Evolutionary conservation across 225 moss, liverwort and hornwort species (phyloP).

Genomic region (Takakia lepidozioides): DNA sequence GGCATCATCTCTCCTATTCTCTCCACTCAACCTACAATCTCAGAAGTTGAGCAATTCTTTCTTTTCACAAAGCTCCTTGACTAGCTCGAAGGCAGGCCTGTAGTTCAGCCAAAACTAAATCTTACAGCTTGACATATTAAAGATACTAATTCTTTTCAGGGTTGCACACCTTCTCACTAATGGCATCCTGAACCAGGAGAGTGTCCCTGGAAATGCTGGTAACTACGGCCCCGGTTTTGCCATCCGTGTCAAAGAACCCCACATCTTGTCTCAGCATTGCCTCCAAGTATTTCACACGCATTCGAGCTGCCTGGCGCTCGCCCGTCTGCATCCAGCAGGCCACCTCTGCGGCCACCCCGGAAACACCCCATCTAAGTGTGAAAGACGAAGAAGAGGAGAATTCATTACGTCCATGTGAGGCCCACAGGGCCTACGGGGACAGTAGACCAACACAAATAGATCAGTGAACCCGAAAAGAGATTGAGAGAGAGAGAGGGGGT

Average conservation of each 20-base stretch:
- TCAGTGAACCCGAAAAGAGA: background rate
- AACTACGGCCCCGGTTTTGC: slow-evolving; percentile 28
- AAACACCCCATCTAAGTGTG: background rate
- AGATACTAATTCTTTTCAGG: background rate
- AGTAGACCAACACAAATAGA: background rate
- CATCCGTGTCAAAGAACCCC: slow-evolving; percentile 37
- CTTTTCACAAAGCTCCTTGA: background rate
- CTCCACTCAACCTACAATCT: background rate
- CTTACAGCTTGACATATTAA: background rate
- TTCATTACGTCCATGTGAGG: background rate
- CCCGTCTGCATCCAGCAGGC: slow-evolving; percentile 46
- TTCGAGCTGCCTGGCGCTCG: slow-evolving; percentile 41
- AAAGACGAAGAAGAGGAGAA: background rate
- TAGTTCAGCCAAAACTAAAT: too few species aligned
- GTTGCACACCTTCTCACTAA: slow-evolving; percentile 33
- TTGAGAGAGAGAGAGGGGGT: too few species aligned
- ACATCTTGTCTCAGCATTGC: slow-evolving; percentile 42
- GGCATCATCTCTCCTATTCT: background rate
- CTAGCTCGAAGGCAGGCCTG: background rate
- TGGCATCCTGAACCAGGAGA: slow-evolving; percentile 41
- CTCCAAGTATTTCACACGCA: slow-evolving; percentile 25
- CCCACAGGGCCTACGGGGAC: background rate
- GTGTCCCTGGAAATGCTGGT: slow-evolving; percentile 29
- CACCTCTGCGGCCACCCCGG: slow-evolving; percentile 21
- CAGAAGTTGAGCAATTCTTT: background rate